Conservation (phyloP, 2,329 filamentous ascomycete species). For the Teratosphaeria gauchensis region DNA sequence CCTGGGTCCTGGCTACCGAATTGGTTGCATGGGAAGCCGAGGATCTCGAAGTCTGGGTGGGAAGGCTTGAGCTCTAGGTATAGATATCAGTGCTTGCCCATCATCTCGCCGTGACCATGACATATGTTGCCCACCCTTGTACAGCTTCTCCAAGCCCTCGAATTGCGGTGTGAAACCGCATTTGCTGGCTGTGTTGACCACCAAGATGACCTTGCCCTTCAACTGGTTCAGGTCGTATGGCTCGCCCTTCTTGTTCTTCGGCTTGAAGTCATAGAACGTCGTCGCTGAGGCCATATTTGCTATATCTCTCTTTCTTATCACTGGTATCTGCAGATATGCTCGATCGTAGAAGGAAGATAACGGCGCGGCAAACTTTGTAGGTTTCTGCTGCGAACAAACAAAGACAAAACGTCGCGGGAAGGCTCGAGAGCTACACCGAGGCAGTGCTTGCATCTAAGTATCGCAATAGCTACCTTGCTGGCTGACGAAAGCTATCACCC, state of each 20-base stretch:
- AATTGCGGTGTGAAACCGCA: slow-evolving; percentile 98
- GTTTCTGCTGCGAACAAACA: neutral
- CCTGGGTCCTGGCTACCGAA: slow-evolving; percentile 88
- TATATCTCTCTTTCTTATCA: neutral
- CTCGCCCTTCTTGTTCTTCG: slow-evolving; percentile 55
- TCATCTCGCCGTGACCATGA: neutral
- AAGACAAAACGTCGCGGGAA: neutral
- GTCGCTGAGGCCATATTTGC: slow-evolving; percentile 57
- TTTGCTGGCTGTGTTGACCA: slow-evolving; percentile 97
- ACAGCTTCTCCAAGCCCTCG: slow-evolving; percentile 78
- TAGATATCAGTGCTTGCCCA: neutral
- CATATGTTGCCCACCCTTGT: slow-evolving; percentile 47
- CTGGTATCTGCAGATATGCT: neutral
- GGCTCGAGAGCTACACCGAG: neutral
- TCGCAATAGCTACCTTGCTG: neutral
- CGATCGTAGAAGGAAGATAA: neutral
- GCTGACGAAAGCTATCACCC: neutral
- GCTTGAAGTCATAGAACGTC: slow-evolving; percentile 74
- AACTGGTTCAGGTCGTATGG: slow-evolving; percentile 61
- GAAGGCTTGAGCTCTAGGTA: slow-evolving; percentile 48
- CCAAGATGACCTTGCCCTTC: slow-evolving; percentile 84
- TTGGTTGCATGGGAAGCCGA: slow-evolving; percentile 98
- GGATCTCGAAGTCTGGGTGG: slow-evolving; percentile 69
- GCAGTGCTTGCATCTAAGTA: neutral
- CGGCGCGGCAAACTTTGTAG: neutral